A percentile compares a stretch with the other conserved stretches of the same genome.
phyloP scores from a whole-genome alignment of 805 yeast species.

The Candida ovalis region DNA sequence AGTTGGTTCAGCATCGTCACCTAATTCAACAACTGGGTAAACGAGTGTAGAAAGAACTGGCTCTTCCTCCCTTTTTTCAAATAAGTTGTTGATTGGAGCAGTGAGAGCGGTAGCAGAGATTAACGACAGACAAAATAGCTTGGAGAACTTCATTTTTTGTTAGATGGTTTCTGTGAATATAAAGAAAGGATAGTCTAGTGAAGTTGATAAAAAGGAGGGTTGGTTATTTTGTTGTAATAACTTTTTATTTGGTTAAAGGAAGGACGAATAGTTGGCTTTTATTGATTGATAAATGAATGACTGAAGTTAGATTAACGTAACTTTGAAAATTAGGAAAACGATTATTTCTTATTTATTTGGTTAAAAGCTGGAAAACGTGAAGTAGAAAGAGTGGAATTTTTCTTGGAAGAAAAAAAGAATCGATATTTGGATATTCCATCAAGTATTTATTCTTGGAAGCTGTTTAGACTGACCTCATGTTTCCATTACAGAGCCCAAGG shows the following conservation, averaged over 20 bases:
- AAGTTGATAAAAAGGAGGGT: background rate
- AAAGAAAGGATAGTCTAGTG: background rate
- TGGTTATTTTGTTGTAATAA: background rate
- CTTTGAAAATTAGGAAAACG: too few species aligned
- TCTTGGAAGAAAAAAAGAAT: background rate
- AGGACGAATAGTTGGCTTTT: constrained; percentile 2
- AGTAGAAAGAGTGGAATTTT: background rate
- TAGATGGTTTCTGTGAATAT: too few species aligned
- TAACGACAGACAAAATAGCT: constrained; percentile 7
- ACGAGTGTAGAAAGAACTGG: constrained; percentile 5
- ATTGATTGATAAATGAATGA: constrained; percentile 7
- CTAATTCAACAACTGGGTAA: constrained; percentile 11
- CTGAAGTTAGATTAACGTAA: constrained; percentile 6
- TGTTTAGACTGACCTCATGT: background rate
- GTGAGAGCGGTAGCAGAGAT: constrained; percentile 10
- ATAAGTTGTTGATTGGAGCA: constrained; percentile 11
- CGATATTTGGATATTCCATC: background rate
- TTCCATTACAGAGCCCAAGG: background rate
- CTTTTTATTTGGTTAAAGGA: background rate
- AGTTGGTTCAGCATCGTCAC: constrained; percentile 2
- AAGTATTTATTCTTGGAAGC: background rate
- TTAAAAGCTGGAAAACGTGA: background rate
- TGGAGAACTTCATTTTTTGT: constrained; percentile 10
- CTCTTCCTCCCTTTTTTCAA: constrained; percentile 5
- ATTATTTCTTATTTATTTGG: too few species aligned